These are phyloP conservation scores for Fusarium globosum DNA, from an alignment of 2,329 filamentous ascomycete genomes.

Conservation along the genomic window DNA sequence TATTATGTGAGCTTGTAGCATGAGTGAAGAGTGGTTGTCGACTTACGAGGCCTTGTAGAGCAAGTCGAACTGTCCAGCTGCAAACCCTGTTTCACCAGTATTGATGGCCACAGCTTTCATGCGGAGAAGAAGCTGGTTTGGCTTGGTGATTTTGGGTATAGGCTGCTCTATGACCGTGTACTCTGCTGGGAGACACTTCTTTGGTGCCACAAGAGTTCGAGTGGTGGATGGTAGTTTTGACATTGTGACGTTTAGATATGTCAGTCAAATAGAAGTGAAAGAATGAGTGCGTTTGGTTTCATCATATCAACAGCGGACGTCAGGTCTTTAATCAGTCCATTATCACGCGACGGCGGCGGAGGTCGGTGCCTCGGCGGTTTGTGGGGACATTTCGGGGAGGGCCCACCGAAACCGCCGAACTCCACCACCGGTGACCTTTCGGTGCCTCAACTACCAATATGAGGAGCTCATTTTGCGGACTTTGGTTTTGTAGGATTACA, in stretches of 20 bases:
- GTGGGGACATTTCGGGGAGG: conserved; percentile 16
- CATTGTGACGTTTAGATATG: conserved; percentile 33
- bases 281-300: background rate
- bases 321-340: conserved; percentile 26
- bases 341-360: conserved; percentile 16
- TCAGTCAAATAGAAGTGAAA: background rate
- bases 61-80: conserved; percentile 41
- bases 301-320: background rate
- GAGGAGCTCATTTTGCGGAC: background rate
- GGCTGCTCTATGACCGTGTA: conserved; percentile 57
- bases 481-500: background rate
- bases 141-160: conserved; percentile 55
- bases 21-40: background rate
- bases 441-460: background rate
- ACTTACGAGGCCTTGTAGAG: conserved; percentile 47
- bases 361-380: conserved; percentile 35
- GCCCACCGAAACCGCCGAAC: conserved; percentile 44
- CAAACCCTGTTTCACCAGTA: conserved; percentile 51
- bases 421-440: conserved; percentile 28
- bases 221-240: conserved; percentile 51
- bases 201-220: conserved; percentile 57
- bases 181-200: conserved; percentile 51
- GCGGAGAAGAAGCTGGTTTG: conserved; percentile 57
- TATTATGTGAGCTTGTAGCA: background rate
- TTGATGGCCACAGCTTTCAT: conserved; percentile 52